A percentile compares a stretch with the other conserved stretches of the same genome.
Evolutionary conservation across 148 eudicot species (phyloP).

Genomic region (Pharnaceum exiguum): DNA sequence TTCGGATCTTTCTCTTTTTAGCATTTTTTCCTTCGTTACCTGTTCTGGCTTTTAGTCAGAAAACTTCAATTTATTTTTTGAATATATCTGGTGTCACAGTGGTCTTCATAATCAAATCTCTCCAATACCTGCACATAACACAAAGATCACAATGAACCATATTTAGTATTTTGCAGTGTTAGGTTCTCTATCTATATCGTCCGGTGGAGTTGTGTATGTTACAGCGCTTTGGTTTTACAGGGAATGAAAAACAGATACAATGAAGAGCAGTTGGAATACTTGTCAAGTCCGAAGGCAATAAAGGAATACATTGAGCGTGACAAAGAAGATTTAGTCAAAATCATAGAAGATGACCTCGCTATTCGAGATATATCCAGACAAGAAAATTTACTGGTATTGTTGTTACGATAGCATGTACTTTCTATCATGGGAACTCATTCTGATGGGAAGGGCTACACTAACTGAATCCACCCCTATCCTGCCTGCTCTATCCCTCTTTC

Average conservation of each 20-base stretch:
- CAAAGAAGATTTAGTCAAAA: conserved; percentile 58
- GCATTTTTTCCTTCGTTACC: too few species aligned
- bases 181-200: conserved; percentile 3
- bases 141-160: not conserved
- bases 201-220: too few species aligned
- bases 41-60: too few species aligned
- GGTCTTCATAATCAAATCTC: too few species aligned
- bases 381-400: conserved; percentile 73
- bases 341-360: conserved; percentile 88
- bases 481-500: not conserved
- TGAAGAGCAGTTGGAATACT: conserved; percentile 73
- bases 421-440: not conserved
- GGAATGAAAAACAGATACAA: conserved; percentile 70
- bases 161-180: not conserved
- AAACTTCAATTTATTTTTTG: too few species aligned
- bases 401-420: not conserved
- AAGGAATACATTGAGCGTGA: conserved; percentile 66
- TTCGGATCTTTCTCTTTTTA: too few species aligned
- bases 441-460: not conserved
- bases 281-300: conserved; percentile 74
- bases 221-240: conserved; percentile 30
- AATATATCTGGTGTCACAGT: too few species aligned
- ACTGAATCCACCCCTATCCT: not conserved
- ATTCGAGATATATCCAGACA: conserved; percentile 91
- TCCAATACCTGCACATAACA: too few species aligned